Conservation (phyloP, 202 grass and related monocot species). For the Zizania palustris region DNA sequence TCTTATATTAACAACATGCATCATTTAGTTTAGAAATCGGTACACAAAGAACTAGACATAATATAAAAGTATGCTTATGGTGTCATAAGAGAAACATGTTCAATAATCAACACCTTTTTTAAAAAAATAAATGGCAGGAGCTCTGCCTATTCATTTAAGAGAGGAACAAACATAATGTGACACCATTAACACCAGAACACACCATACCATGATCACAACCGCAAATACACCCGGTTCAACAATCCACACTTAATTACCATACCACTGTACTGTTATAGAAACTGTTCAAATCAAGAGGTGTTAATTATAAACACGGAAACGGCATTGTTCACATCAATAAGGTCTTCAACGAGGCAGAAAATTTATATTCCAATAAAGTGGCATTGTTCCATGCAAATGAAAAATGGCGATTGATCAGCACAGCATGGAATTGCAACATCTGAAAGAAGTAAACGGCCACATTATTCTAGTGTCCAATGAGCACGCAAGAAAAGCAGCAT, state of each 20-base stretch:
- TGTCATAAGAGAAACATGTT: slow-evolving; percentile 4
- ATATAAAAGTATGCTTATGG: too few species aligned
- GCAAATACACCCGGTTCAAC: too few species aligned
- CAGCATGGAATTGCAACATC: neutral
- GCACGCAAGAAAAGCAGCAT: neutral
- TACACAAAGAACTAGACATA: too few species aligned
- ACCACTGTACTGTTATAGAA: neutral
- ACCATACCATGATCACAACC: too few species aligned
- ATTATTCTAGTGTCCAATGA: neutral
- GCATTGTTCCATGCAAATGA: neutral
- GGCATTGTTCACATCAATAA: neutral
- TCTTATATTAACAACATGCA: too few species aligned
- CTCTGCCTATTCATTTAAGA: too few species aligned
- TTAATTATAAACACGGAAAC: neutral
- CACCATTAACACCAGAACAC: too few species aligned
- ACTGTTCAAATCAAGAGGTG: neutral
- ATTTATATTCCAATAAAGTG: neutral
- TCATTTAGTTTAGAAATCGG: too few species aligned
- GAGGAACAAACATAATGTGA: too few species aligned
- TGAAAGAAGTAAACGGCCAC: neutral
- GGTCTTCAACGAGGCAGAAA: neutral
- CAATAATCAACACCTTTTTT: too few species aligned
- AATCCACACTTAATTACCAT: too few species aligned
- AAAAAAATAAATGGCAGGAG: too few species aligned
- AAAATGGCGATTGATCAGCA: neutral